Base-by-base conservation (phyloP, 352 stramenopile species). In the Pythium biforme region DNA sequence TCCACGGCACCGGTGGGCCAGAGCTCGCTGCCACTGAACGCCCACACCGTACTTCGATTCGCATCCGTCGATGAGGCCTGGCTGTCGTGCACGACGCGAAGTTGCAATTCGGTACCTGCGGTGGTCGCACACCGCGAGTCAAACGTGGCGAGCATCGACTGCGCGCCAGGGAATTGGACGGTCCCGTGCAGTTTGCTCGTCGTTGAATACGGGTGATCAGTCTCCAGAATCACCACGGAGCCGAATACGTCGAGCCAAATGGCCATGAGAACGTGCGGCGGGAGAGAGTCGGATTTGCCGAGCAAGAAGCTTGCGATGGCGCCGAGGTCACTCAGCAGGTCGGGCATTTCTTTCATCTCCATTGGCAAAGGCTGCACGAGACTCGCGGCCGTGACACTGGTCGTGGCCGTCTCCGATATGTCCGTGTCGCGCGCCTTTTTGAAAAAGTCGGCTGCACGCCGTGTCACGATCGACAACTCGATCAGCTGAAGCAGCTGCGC, bases 231-330 rank as follows among this genome's bases (percentile, higher is more conserved):
- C 12, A 53, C 68, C 4, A 72, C 72, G 12, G 73, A 75, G 20
- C 86, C 86, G 51, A 88, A 91, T n/a, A 89, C 77, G 23, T 93
- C 86, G 3, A 95, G 59, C 86, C 86, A 95, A 31, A 93, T 84
- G 15, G 82, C 66, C 34, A 81, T 64, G 17, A 93, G 54, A 3
- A 90, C 66, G 56, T 89, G 79, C 14, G 79, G 58, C 15, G 84
- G 72, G 4, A 95, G 55, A 29, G 46, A 51, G 6, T 73, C 59
- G 0, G 60, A 74, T 46, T 90, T 65, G 26, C 81, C 73, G 2
- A 92, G 67, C 15, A 94, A 58, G 62, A 94, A 94, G 14, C 62
- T 73, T 8, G 78, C 70, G 8, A 95, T 62, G 3, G 72, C 62
- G 4, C 66, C 65, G 0, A 91, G 68, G 47, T 92, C 83, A 25